A percentile compares a stretch with the other conserved stretches of the same genome.
These are phyloP conservation scores for Apiospora koreana DNA, from an alignment of 2,329 filamentous ascomycete genomes.

Conservation along the genomic window DNA sequence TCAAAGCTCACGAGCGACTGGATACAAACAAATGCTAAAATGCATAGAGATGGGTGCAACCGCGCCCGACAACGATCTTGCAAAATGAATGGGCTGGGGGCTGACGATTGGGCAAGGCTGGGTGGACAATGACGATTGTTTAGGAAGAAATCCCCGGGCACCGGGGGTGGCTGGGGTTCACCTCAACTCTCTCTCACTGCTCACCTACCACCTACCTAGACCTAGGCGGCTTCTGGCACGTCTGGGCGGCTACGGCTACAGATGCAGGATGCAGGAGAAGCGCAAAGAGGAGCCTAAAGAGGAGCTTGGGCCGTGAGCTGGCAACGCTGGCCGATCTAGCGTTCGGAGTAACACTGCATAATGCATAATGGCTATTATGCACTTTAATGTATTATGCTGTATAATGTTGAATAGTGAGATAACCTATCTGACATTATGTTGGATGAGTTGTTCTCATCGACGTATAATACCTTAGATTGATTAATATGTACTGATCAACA, in stretches of 20 bases:
- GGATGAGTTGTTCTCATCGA: too few relatives aligned
- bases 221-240: too few relatives aligned
- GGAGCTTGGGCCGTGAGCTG: conserved; percentile 1
- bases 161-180: not conserved
- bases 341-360: too few relatives aligned
- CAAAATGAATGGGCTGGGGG: conserved; percentile 7
- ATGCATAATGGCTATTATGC: too few relatives aligned
- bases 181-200: not conserved
- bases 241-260: too few relatives aligned
- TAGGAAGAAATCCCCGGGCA: not conserved
- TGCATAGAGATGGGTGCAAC: conserved; percentile 2
- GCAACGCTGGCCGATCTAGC: not conserved
- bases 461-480: too few relatives aligned
- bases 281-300: not conserved
- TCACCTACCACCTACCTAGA: too few relatives aligned
- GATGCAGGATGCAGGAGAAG: too few relatives aligned
- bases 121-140: not conserved
- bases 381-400: too few relatives aligned
- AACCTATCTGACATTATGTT: too few relatives aligned
- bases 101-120: conserved; percentile 11
- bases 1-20: not conserved
- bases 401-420: too few relatives aligned
- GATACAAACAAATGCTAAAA: not conserved
- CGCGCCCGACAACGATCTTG: not conserved
- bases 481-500: too few relatives aligned